Percentiles rank a stretch among this genome's conserved stretches.
Evolutionary conservation across 805 yeast species (phyloP).

Genomic region (Cephaloascus albidus): DNA sequence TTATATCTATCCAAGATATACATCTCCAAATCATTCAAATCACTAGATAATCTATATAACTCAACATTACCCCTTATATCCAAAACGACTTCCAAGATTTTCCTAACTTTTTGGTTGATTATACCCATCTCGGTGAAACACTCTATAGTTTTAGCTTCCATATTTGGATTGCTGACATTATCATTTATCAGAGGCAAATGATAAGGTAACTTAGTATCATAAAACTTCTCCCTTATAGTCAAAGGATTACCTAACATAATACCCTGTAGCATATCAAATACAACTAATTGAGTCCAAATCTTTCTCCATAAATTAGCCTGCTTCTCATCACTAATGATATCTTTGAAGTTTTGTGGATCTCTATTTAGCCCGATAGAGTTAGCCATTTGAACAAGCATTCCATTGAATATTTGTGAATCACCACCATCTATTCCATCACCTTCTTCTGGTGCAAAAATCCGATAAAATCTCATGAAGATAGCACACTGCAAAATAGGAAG

Average conservation of each 20-base stretch:
- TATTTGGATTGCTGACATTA: background rate
- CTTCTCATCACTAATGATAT: conserved; percentile 9
- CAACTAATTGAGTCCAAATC: conserved; percentile 13
- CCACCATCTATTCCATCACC: conserved; percentile 33
- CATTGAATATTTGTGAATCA: conserved; percentile 32
- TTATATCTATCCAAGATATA: background rate
- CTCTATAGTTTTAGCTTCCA: background rate
- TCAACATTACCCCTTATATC: conserved; percentile 3
- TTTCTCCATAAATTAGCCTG: conserved; percentile 13
- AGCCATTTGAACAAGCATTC: conserved; percentile 58
- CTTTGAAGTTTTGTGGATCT: conserved; percentile 45
- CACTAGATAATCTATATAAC: conserved; percentile 4
- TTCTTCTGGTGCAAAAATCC: conserved; percentile 27
- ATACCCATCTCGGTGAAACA: background rate
- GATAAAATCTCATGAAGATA: conserved; percentile 18
- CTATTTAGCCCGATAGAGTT: conserved; percentile 58
- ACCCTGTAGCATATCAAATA: conserved; percentile 31
- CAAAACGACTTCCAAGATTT: conserved; percentile 3
- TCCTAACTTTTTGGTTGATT: background rate
- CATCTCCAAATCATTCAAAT: background rate
- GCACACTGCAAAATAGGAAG: conserved; percentile 22
- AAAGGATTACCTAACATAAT: conserved; percentile 21
- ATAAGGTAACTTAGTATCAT: conserved; percentile 9
- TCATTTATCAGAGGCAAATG: background rate
- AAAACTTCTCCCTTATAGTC: conserved; percentile 4